These are phyloP conservation scores for Colletotrichum sansevieriae DNA, from an alignment of 2,329 filamentous ascomycete genomes.

Conservation along the genomic window DNA sequence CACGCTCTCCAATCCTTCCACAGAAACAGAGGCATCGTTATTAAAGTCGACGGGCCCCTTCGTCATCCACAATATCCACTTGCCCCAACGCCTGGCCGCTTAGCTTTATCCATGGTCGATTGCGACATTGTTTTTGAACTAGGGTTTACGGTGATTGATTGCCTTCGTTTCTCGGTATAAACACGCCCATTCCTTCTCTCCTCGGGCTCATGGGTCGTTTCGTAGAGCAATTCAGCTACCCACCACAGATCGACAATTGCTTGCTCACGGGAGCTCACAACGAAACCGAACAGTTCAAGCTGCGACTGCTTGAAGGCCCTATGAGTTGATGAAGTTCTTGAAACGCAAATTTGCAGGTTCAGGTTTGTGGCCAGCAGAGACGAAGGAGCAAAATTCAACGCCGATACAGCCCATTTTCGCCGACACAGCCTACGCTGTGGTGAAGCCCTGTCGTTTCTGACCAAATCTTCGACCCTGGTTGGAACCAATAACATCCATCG, in stretches of 20 bases:
- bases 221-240: background rate
- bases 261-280: background rate
- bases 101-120: conserved; percentile 32
- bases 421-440: conserved; percentile 31
- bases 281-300: background rate
- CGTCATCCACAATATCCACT: conserved; percentile 37
- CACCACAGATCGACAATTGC: background rate
- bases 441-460: conserved; percentile 30
- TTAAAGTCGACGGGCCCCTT: conserved; percentile 34
- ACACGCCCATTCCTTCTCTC: conserved; percentile 4
- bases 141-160: conserved; percentile 8
- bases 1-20: conserved; percentile 37
- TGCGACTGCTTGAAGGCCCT: too few species aligned
- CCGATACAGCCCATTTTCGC: conserved; percentile 38
- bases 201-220: conserved; percentile 17
- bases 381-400: conserved; percentile 24
- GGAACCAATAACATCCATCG: conserved; percentile 28
- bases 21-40: conserved; percentile 28
- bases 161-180: conserved; percentile 28
- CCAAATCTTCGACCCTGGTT: conserved; percentile 11
- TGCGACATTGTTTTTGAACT: conserved; percentile 38
- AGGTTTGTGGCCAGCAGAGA: background rate
- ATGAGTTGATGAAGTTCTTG: background rate
- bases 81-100: conserved; percentile 34
- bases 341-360: background rate